These are phyloP conservation scores for Arthrobotrys conoides DNA, from an alignment of 2,329 filamentous ascomycete genomes.

Conservation along the genomic window DNA sequence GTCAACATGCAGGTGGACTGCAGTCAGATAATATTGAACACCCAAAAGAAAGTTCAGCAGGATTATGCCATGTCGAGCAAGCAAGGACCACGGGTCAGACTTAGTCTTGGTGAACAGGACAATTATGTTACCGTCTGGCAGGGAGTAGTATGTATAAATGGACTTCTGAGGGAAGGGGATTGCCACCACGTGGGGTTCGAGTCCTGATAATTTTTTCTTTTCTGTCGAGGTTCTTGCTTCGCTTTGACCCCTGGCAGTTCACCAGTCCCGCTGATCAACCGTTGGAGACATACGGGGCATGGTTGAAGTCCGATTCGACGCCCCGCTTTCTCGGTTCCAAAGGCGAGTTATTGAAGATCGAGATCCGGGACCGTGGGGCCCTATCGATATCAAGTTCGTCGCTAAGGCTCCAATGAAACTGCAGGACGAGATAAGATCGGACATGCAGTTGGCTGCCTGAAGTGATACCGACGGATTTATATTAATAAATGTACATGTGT, in stretches of 20 bases:
- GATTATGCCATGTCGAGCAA: background rate
- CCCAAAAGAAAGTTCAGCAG: slow-evolving; percentile 19
- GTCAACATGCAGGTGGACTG: slow-evolving; percentile 27
- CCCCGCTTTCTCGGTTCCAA: slow-evolving; percentile 49
- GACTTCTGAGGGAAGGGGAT: slow-evolving; percentile 10
- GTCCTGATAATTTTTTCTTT: slow-evolving; percentile 8
- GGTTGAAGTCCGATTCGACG: slow-evolving; percentile 38
- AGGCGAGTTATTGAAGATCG: slow-evolving; percentile 18
- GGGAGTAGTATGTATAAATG: background rate
- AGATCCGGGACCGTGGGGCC: slow-evolving; percentile 35
- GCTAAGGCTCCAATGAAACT: slow-evolving; percentile 34
- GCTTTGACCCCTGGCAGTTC: slow-evolving; percentile 23
- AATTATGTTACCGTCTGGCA: slow-evolving; percentile 3
- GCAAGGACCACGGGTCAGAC: slow-evolving; percentile 9
- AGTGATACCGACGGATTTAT: background rate
- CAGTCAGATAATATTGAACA: slow-evolving; percentile 3
- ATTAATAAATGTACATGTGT: too few relatives aligned
- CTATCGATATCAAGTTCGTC: slow-evolving; percentile 30
- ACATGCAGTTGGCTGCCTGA: slow-evolving; percentile 22
- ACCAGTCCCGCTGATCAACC: slow-evolving; percentile 24
- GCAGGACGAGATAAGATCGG: slow-evolving; percentile 11
- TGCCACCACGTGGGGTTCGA: slow-evolving; percentile 38
- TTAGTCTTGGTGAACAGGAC: too few relatives aligned
- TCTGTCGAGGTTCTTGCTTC: background rate
- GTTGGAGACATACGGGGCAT: slow-evolving; percentile 19